Evolutionary conservation across 139 green algal species (phyloP).

Genomic region (Tetradesmus obliquus): DNA sequence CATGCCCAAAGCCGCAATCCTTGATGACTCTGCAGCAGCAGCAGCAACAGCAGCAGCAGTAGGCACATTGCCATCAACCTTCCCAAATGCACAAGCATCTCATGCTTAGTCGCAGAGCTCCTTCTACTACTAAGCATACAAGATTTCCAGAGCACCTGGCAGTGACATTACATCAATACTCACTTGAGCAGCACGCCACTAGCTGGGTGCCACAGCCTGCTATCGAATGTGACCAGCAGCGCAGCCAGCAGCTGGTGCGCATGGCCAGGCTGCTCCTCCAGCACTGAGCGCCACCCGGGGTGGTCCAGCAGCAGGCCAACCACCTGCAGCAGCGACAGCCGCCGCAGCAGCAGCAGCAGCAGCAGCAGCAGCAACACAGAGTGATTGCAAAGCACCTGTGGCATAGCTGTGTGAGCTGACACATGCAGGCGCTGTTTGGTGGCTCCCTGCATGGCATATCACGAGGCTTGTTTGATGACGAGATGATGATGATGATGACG

Average conservation of each 20-base stretch:
- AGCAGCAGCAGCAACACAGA: not conserved
- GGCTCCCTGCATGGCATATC: too few relatives aligned
- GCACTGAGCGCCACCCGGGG: conserved; percentile 53
- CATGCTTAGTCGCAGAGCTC: not conserved
- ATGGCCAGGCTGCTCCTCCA: conserved; percentile 69
- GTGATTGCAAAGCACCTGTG: too few relatives aligned
- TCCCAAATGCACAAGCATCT: not conserved
- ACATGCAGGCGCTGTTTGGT: too few relatives aligned
- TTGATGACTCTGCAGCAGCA: conserved; percentile 66
- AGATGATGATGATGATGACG: too few relatives aligned
- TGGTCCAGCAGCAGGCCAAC: conserved; percentile 41
- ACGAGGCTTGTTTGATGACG: too few relatives aligned
- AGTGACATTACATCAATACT: not conserved
- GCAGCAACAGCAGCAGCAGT: not conserved
- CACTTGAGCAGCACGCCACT: conserved; percentile 45
- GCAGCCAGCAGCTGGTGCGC: conserved; percentile 58
- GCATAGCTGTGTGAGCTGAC: too few relatives aligned
- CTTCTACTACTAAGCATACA: not conserved
- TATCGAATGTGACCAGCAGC: conserved; percentile 79
- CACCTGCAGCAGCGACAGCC: conserved; percentile 1
- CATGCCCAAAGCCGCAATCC: conserved; percentile 63
- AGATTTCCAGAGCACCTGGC: too few relatives aligned
- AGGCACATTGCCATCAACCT: not conserved
- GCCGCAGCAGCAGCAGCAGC: not conserved
- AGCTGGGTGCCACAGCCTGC: conserved; percentile 81